Percentiles rank a stretch among this genome's conserved stretches.
Evolutionary conservation across 208 protist species (phyloP).

Genomic region (Leishmania aethiopica): DNA sequence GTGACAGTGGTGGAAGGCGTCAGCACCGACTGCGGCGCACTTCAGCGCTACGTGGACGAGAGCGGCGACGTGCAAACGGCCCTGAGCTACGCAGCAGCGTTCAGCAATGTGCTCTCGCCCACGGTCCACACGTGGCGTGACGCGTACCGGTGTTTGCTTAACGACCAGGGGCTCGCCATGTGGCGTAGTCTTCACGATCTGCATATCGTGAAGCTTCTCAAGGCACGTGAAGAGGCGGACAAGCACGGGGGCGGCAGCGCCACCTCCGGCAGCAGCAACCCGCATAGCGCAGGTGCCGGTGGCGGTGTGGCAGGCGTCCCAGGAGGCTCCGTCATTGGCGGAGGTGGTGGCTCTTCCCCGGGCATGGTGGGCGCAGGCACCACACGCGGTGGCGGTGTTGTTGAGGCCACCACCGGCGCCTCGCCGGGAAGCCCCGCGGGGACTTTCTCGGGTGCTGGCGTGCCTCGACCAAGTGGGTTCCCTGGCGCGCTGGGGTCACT

Average conservation of each 20-base stretch:
- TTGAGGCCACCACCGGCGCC: neutral
- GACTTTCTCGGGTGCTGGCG: neutral
- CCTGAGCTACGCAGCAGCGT: slow-evolving; percentile 58
- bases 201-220: slow-evolving; percentile 41
- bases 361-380: neutral
- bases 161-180: slow-evolving; percentile 51
- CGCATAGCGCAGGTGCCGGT: neutral
- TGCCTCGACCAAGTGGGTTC: slow-evolving; percentile 9
- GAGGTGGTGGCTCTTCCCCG: slow-evolving; percentile 3
- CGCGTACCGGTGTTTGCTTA: slow-evolving; percentile 65
- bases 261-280: neutral
- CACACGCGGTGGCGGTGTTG: neutral
- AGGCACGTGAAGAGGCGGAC: slow-evolving; percentile 28
- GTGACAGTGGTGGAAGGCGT: slow-evolving; percentile 61
- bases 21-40: slow-evolving; percentile 31
- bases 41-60: slow-evolving; percentile 88
- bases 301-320: neutral
- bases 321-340: slow-evolving; percentile 1
- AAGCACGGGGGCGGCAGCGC: neutral
- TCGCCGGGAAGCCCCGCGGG: neutral
- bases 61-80: slow-evolving; percentile 74
- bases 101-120: slow-evolving; percentile 35
- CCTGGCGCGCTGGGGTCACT: slow-evolving; percentile 7
- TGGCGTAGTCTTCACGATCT: slow-evolving; percentile 72
- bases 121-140: slow-evolving; percentile 57